Conservation (phyloP, 306 rosid species). For the Phaseolus lunatus region DNA sequence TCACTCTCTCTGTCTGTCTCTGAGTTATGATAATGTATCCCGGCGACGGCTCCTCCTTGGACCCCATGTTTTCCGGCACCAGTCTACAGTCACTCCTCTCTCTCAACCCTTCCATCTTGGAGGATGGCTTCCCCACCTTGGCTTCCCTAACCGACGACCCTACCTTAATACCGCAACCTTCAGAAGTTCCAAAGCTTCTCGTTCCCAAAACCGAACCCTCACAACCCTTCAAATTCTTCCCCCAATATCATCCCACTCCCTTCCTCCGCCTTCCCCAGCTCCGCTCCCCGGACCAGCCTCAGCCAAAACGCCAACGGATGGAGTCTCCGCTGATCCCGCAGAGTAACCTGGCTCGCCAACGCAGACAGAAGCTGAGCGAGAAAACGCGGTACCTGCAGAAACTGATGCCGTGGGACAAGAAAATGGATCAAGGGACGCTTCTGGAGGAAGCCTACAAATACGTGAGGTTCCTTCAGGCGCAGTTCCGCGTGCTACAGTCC, state of each 20-base stretch:
- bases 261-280: neutral
- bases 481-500: conserved; percentile 57
- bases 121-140: neutral
- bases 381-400: conserved; percentile 81
- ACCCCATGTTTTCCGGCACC: conserved; percentile 61
- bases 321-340: conserved; percentile 45
- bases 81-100: conserved; percentile 62
- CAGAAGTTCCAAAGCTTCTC: neutral
- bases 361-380: conserved; percentile 81
- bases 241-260: neutral
- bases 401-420: conserved; percentile 85
- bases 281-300: neutral
- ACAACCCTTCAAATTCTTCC: neutral
- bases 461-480: conserved; percentile 81
- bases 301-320: neutral
- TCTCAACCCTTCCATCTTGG: conserved; percentile 38
- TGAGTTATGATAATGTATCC: neutral
- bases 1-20: too few species aligned
- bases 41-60: conserved; percentile 29
- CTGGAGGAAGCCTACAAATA: conserved; percentile 71
- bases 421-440: conserved; percentile 85
- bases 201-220: conserved; percentile 42
- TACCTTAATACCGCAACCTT: neutral
- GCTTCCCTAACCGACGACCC: conserved; percentile 27
- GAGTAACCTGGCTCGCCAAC: conserved; percentile 62